Percentiles rank a stretch among this genome's conserved stretches.
These are phyloP conservation scores for Penicillium pancosmium DNA, from an alignment of 495 filamentous ascomycete genomes.

Conservation along the genomic window DNA sequence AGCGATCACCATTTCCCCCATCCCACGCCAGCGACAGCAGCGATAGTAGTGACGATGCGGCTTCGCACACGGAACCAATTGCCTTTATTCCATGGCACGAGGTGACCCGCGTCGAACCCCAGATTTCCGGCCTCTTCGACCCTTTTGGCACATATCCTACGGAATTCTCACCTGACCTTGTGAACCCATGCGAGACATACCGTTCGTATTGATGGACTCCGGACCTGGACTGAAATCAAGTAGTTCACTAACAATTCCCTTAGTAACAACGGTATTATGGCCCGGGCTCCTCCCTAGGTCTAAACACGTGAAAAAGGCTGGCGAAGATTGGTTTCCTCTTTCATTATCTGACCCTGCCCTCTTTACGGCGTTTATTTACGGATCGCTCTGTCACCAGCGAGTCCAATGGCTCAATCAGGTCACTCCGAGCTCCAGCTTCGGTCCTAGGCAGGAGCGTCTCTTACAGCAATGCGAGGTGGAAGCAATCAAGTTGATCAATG, in stretches of 20 bases:
- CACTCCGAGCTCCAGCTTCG: conserved; percentile 26
- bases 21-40: conserved; percentile 20
- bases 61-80: not conserved
- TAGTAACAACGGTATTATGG: conserved; percentile 30
- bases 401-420: conserved; percentile 39
- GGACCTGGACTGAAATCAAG: too few species aligned
- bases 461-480: conserved; percentile 40
- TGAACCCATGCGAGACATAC: conserved; percentile 29
- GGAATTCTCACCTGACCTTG: conserved; percentile 26
- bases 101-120: conserved; percentile 23
- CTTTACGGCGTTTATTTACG: conserved; percentile 43
- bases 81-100: conserved; percentile 8
- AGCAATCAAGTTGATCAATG: conserved; percentile 40
- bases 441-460: conserved; percentile 28
- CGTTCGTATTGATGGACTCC: conserved; percentile 16
- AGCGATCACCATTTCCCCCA: conserved; percentile 15
- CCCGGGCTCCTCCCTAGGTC: conserved; percentile 36
- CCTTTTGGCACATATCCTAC: conserved; percentile 37
- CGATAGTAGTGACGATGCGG: conserved; percentile 19
- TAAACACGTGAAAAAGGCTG: conserved; percentile 6
- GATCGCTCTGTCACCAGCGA: conserved; percentile 43
- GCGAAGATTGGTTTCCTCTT: conserved; percentile 38
- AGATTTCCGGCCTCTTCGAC: conserved; percentile 31
- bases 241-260: not conserved
- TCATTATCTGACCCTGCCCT: conserved; percentile 39